Evolutionary conservation across 2,329 filamentous ascomycete species (phyloP).

Genomic region (Blumeriella jaapii): DNA sequence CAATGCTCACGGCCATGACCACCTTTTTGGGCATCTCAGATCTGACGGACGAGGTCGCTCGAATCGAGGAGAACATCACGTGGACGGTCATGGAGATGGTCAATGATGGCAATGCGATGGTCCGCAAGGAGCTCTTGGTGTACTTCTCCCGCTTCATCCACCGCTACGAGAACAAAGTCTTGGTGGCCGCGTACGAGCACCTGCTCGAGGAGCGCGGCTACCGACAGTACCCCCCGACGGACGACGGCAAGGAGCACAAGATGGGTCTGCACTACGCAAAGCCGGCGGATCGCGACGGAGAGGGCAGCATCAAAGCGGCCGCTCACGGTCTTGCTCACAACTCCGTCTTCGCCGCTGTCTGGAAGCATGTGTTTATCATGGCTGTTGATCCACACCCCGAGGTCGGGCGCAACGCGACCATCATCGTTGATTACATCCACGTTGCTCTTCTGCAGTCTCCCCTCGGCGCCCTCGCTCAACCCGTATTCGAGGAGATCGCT

Average conservation of each 20-base stretch:
- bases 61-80: conserved; percentile 83
- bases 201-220: conserved; percentile 72
- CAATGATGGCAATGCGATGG: conserved; percentile 86
- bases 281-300: conserved; percentile 41
- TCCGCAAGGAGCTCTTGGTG: conserved; percentile 83
- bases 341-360: conserved; percentile 84
- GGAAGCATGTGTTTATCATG: conserved; percentile 85
- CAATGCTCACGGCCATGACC: conserved; percentile 87
- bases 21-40: conserved; percentile 92
- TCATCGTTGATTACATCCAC: conserved; percentile 81
- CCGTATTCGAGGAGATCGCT: conserved; percentile 62
- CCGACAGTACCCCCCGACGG: conserved; percentile 41
- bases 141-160: conserved; percentile 88
- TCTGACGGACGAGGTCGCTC: conserved; percentile 78
- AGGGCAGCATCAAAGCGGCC: conserved; percentile 45
- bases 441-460: conserved; percentile 66
- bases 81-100: conserved; percentile 85
- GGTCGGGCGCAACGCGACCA: conserved; percentile 71
- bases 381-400: conserved; percentile 93
- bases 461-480: conserved; percentile 58
- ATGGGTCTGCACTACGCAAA: conserved; percentile 52
- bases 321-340: conserved; percentile 62
- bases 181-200: conserved; percentile 87
- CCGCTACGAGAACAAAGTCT: conserved; percentile 83
- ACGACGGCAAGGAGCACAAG: conserved; percentile 46